These are phyloP conservation scores for Syzygium jambos DNA, from an alignment of 345 rosid genomes.

Conservation along the genomic window DNA sequence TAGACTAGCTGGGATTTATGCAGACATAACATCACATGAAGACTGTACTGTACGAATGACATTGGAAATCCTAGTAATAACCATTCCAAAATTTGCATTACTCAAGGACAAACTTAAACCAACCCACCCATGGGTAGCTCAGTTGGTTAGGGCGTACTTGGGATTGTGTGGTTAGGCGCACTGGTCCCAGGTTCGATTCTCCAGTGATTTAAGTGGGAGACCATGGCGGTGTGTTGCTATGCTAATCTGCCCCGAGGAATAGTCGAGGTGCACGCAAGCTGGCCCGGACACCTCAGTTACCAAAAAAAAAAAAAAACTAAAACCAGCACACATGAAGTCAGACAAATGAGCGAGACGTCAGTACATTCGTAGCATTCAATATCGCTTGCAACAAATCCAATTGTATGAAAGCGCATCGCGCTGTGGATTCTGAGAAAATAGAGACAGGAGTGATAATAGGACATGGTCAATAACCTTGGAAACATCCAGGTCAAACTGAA, in stretches of 20 bases:
- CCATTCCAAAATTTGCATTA: neutral
- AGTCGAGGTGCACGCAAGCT: too few species aligned
- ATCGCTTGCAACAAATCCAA: neutral
- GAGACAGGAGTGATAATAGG: neutral
- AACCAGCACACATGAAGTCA: neutral
- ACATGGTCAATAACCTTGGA: neutral
- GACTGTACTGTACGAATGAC: neutral
- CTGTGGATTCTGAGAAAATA: neutral
- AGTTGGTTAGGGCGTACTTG: too few species aligned
- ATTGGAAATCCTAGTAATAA: neutral
- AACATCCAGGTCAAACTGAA: neutral
- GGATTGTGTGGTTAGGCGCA: too few species aligned
- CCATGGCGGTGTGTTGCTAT: too few species aligned
- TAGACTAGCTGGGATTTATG: neutral
- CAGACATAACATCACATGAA: neutral
- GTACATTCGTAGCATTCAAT: neutral
- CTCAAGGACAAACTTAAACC: neutral
- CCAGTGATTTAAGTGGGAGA: too few species aligned
- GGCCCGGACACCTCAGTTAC: too few species aligned
- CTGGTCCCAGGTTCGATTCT: too few species aligned
- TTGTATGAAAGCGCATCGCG: neutral
- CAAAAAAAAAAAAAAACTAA: too few species aligned
- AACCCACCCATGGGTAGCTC: too few species aligned
- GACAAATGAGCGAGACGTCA: neutral
- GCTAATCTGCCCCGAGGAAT: too few species aligned